phyloP scores from a whole-genome alignment of 352 stramenopile species.

The Blastocystis sp. region DNA sequence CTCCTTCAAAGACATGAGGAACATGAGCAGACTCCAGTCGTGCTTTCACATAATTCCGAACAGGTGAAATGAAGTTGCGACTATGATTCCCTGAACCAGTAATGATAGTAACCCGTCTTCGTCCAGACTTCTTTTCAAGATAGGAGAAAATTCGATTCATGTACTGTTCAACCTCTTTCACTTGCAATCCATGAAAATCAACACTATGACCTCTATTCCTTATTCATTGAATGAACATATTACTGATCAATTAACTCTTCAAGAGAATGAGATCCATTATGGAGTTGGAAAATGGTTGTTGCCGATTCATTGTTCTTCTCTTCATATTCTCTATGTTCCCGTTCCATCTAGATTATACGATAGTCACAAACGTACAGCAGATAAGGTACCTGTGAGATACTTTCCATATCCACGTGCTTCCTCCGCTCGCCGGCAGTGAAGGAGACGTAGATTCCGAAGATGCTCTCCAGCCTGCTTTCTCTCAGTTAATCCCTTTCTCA shows the following conservation, averaged over 20 bases:
- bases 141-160: constrained; percentile 28
- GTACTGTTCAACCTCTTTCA: constrained; percentile 29
- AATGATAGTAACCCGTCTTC: constrained; percentile 4
- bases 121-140: not conserved
- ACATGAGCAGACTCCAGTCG: not conserved
- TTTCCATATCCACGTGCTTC: constrained; percentile 39
- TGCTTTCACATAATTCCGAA: not conserved
- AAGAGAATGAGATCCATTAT: constrained; percentile 1
- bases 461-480: not conserved
- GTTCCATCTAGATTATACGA: not conserved
- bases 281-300: not conserved
- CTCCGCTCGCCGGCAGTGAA: not conserved
- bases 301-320: constrained; percentile 8
- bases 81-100: constrained; percentile 44
- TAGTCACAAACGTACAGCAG: not conserved
- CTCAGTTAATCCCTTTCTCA: not conserved
- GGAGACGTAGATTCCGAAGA: not conserved
- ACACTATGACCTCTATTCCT: constrained; percentile 2
- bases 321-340: not conserved
- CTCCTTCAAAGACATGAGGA: not conserved
- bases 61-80: not conserved
- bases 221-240: not conserved
- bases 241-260: not conserved
- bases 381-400: not conserved
- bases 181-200: constrained; percentile 48